Evolutionary conservation across 1,139 yeast species (phyloP).

Genomic region (Sugiyamaella novakii): DNA sequence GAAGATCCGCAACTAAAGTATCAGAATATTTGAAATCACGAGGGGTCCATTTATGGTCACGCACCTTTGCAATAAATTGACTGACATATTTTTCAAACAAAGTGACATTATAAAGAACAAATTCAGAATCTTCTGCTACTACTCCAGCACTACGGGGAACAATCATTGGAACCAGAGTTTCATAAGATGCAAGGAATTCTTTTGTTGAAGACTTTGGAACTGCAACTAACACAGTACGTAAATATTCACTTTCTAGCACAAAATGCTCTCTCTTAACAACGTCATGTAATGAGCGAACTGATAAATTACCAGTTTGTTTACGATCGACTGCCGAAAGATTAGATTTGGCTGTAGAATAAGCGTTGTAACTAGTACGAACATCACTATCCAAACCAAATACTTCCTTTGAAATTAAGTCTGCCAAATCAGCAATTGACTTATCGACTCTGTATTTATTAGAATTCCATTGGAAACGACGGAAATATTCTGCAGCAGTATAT

Average conservation of each 20-base stretch:
- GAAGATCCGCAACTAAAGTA: constrained; percentile 66
- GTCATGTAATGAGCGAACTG: constrained; percentile 87
- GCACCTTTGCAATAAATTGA: constrained; percentile 67
- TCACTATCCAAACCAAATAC: constrained; percentile 82
- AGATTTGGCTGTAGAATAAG: constrained; percentile 79
- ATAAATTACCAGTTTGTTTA: constrained; percentile 86
- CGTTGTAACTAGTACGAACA: constrained; percentile 67
- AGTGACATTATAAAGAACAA: constrained; percentile 71
- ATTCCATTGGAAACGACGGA: constrained; percentile 84
- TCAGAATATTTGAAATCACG: constrained; percentile 91
- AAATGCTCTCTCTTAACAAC: constrained; percentile 83
- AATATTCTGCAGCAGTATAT: constrained; percentile 52
- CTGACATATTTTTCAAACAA: constrained; percentile 77
- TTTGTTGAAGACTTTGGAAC: constrained; percentile 63
- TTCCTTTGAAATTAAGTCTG: constrained; percentile 69
- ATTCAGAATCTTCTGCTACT: constrained; percentile 74
- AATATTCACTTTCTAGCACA: constrained; percentile 80
- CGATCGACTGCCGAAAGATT: constrained; percentile 86
- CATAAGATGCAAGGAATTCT: constrained; percentile 71
- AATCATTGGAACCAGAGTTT: constrained; percentile 74
- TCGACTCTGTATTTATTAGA: constrained; percentile 82
- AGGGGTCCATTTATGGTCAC: constrained; percentile 90
- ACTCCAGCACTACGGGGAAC: constrained; percentile 86
- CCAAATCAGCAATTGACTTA: constrained; percentile 76
- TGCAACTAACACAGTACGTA: constrained; percentile 79